phyloP scores from a whole-genome alignment of 257 asterid genomes.

The Solanum boliviense region DNA sequence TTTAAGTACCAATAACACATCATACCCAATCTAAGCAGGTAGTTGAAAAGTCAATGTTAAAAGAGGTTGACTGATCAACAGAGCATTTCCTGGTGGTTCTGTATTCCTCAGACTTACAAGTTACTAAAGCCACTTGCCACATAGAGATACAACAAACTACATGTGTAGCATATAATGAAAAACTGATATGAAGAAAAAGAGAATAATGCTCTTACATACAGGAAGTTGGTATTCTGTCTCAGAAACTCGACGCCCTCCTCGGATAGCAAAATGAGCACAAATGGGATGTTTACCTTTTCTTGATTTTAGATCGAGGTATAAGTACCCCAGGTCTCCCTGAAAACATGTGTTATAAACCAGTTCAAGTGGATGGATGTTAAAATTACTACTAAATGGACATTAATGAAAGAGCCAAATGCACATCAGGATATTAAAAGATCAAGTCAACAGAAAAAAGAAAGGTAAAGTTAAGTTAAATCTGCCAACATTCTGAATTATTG shows the following conservation, averaged over 20 bases:
- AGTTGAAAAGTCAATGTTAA: neutral
- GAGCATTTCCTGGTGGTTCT: neutral
- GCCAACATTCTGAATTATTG: neutral
- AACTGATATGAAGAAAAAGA: slow-evolving; percentile 2
- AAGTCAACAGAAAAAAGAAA: neutral
- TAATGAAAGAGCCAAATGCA: neutral
- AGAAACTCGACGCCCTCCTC: slow-evolving; percentile 85
- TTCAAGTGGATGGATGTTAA: slow-evolving; percentile 13
- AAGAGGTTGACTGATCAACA: neutral
- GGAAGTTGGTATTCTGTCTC: slow-evolving; percentile 88
- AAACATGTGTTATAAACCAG: slow-evolving; percentile 6
- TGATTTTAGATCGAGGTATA: slow-evolving; percentile 89
- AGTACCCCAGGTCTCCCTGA: slow-evolving; percentile 87
- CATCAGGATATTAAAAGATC: neutral
- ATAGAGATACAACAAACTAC: neutral
- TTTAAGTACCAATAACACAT: neutral
- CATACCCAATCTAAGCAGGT: neutral
- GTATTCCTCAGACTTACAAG: neutral
- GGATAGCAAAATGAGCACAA: slow-evolving; percentile 95
- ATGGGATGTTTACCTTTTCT: slow-evolving; percentile 83
- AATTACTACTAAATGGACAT: neutral
- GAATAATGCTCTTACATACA: slow-evolving; percentile 36
- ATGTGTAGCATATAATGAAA: neutral
- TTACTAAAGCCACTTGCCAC: neutral
- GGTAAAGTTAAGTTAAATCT: neutral